Base-by-base conservation (phyloP, 495 filamentous ascomycete species). In the Haplographium delicatum region DNA sequence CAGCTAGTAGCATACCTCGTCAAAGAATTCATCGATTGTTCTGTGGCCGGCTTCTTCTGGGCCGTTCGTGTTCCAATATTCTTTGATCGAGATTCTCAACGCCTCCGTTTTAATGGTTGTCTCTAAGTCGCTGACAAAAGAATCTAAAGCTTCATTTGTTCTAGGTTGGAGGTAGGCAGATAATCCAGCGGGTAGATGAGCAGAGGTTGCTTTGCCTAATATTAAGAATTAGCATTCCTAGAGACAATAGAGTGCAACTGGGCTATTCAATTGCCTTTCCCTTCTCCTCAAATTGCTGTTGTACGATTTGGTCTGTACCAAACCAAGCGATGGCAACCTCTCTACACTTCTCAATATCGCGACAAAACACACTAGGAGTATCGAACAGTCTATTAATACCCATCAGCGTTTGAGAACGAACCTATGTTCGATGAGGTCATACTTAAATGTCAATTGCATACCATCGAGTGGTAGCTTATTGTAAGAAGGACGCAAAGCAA, bases 401-500 rank as follows among this genome's bases (percentile, higher is more conserved):
- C 6, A n/a, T 31, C 28, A 31, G 28, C 28, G 28, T 7, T 31
- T 31, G 7, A 31, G 6, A 6, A 31, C 7, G 18, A 16, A 6
- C 9, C 16, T 16, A 18, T 39, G 35, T 11, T 6, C 8, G 6
- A 19, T 6, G 9, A 18, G 16, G 9, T 6, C 35, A 9, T 39
- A 39, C 35, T 6, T 6, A 19, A 39, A 39, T 6, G 9, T 11
- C 18, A 16, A 16, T 8, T 6, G 6, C 6, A 39, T 19, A 8
- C 35, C 35, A 10, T 39, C 35, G 16, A 39, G 35, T 10, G 35
- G 16, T 6, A 39, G 16, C 8, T 6, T 19, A 11, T 18, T 19
- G 18, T 39, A 16, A 11, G 35, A 49, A 13, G 52, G 54, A 23
- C 59, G 55, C 24, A 62, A 33, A 6, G 41, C 44, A 43, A 53